These are phyloP conservation scores for Dentipellis sp. DNA, from an alignment of 768 basidiomycete genomes.

Conservation along the genomic window DNA sequence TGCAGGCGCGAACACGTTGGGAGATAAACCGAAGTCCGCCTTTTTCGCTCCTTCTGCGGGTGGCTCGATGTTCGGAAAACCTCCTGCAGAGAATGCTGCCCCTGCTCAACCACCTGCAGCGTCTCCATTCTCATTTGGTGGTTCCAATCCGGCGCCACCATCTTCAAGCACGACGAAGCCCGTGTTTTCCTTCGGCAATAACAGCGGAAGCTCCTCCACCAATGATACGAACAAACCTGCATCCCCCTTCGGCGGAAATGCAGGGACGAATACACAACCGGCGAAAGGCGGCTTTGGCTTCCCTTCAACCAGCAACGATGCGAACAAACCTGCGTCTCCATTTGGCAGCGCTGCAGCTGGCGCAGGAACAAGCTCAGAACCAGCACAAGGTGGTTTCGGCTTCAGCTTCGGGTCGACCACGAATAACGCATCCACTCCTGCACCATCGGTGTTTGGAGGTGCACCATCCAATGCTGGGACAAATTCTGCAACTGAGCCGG, in stretches of 20 bases:
- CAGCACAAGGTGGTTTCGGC: not conserved
- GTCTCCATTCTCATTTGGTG: not conserved
- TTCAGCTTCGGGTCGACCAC: not conserved
- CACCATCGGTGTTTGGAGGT: not conserved
- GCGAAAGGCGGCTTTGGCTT: not conserved
- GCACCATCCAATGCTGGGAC: too few relatives aligned
- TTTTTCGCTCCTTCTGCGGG: not conserved
- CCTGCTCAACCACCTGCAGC: too few relatives aligned
- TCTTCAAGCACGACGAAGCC: too few relatives aligned
- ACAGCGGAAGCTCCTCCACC: too few relatives aligned
- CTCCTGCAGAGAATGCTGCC: too few relatives aligned
- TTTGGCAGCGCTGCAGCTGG: not conserved
- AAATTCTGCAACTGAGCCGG: not conserved
- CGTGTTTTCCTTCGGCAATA: too few relatives aligned
- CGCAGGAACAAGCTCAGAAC: not conserved
- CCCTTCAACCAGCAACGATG: not conserved
- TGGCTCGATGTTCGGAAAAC: too few relatives aligned
- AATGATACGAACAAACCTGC: not conserved
- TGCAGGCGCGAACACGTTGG: not conserved
- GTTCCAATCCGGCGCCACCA: too few relatives aligned
- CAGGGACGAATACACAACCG: not conserved
- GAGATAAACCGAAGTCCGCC: not conserved
- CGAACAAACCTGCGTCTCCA: not conserved
- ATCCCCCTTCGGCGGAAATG: not conserved
- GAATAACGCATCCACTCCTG: not conserved